Evolutionary conservation across 805 yeast species (phyloP), one percentile per base, ranked within the genome.

Genomic region (Ogataea trehaloabstinens): DNA sequence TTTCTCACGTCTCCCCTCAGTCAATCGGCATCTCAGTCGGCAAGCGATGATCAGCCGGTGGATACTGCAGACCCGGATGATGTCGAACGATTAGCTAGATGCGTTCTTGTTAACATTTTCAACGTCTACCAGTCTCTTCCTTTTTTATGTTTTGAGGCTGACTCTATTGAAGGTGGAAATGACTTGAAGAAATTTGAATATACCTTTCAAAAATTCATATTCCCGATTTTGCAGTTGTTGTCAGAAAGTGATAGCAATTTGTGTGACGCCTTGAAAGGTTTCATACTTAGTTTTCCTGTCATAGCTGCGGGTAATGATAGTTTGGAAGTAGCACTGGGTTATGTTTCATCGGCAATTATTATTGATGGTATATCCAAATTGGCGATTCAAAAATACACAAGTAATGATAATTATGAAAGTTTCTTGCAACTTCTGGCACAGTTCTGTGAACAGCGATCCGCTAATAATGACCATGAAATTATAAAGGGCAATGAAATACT

Each of bases 391-490:
- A 61, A 44, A 45, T 60, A 44, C 27, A 40, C 54, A 12, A 24
- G 33, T 6, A 48, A 37, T 32, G 27, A 35, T 10, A 46, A 49
- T 15, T 44, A 57, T 13, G 69, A 68, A 13, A 56, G 60, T 22
- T 38, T 68, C 4, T 45, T 74, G 36, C 69, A 63, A 35, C 58
- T 71, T 19, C 49, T 72, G 22, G 63, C 65, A 5, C 60, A 63
- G 29, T 63, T 67, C 34, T 42, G 76, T 38, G 69, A 71, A 29
- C 39, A 40, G 16, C 42, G 57, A 53, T 60, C 36, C 53, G 74
- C 34, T 12, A 44, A 47, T 30, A 13, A 40, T n/a, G 48, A 50
- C 34, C 24, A 19, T 13, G 25, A 12, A 8, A 8, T 8, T 22
- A 7, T 27, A 8, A 15, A 7, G 6, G 2, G 37, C 15, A 24